Base-by-base conservation (phyloP, 495 filamentous ascomycete genomes). In the Hypoxylon subgilvum region DNA sequence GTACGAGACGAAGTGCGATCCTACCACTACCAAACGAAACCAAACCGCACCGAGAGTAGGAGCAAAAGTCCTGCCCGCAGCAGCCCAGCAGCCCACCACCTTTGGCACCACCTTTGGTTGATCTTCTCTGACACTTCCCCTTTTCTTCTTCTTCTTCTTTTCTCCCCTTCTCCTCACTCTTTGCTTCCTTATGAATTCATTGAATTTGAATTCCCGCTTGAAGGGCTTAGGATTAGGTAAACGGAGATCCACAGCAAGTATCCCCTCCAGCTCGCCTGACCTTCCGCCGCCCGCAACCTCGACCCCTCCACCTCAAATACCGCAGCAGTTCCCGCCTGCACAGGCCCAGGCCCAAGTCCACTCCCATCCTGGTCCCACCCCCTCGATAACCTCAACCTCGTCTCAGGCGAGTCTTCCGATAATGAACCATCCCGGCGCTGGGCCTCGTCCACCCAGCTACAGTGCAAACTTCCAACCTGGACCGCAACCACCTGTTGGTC, bases 371-470 rank as follows among this genome's bases (percentile, higher is more conserved):
- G 75, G 71, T 65, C 62, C 76, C 45, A 56, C 72, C 66, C 68
- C 71, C 57, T 73, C 75, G 51, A 68, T 74, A 71, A 67, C 67
- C 42, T 72, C 78, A 57, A 63, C 73, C 42, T 72, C 77, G 31
- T 80, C 81, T 42, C 75, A 75, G 49, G 69, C 75, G 67, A 80
- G 75, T 68, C 74, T 82, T 64, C 78, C 72, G 61, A 79, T 68
- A 54, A 77, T 84, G 81, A 84, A 83, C 75, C 79, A 84, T 57
- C 76, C 77, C 63, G 76, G 78, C 52, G 73, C 77, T 72, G 76
- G 75, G 68, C 76, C 77, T 56, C 84, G 87, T 64, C 89, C 89
- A 54, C 89, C 89, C 14, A 91, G 87, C 73, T 91, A 91, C 70
- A 82, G 82, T 53, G 80, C 86, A 61, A 84, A 87, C 70, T 82